phyloP scores from a whole-genome alignment of 1,139 yeast genomes.

The Candida sanyaensis region DNA sequence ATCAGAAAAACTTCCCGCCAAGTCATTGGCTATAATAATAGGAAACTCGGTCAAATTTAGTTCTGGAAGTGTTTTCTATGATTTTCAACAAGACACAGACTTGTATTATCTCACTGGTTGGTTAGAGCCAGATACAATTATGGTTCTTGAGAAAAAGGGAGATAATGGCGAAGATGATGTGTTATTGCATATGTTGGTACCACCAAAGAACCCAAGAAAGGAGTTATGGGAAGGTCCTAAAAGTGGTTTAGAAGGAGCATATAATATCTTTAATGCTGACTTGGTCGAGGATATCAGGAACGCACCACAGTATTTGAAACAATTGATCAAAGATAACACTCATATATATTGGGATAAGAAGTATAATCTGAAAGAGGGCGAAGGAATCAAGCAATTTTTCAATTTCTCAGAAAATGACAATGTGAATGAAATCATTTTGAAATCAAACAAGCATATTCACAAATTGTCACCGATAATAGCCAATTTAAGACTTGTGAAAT shows the following conservation, averaged over 20 bases:
- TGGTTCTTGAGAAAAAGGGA: constrained; percentile 62
- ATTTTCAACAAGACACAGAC: constrained; percentile 90
- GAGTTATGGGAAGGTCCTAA: constrained; percentile 97
- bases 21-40: constrained; percentile 70
- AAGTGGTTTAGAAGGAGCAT: constrained; percentile 83
- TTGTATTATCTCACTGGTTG: constrained; percentile 87
- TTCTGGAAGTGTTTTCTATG: constrained; percentile 87
- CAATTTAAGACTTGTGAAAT: constrained; percentile 66
- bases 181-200: constrained; percentile 78
- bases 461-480: constrained; percentile 54
- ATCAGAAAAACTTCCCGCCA: constrained; percentile 57
- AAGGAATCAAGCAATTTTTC: constrained; percentile 12
- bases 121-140: constrained; percentile 86
- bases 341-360: constrained; percentile 53
- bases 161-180: constrained; percentile 51
- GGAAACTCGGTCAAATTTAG: constrained; percentile 77
- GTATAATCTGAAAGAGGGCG: constrained; percentile 13
- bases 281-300: constrained; percentile 54
- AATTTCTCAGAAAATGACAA: constrained; percentile 10
- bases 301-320: constrained; percentile 43
- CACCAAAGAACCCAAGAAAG: constrained; percentile 70
- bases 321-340: constrained; percentile 48
- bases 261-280: constrained; percentile 86
- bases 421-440: constrained; percentile 19
- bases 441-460: constrained; percentile 35